Conservation (phyloP, 768 basidiomycete genomes). For the Leccinum incarnatum region DNA sequence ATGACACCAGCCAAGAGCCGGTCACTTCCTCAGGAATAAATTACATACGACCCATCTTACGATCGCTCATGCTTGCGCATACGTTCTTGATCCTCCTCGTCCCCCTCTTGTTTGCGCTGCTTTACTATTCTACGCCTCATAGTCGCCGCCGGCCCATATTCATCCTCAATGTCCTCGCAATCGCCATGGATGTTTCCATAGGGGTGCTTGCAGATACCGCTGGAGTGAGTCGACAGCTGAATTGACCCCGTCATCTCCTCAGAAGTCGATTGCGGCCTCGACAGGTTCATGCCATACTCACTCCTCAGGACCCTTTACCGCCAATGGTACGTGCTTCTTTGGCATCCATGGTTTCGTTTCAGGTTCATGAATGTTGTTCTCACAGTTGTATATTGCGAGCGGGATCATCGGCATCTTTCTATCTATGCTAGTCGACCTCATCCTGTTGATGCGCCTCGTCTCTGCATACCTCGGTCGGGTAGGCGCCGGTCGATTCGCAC, state of each 20-base stretch:
- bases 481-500: conserved; percentile 14
- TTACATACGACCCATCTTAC: neutral
- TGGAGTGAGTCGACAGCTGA: conserved; percentile 13
- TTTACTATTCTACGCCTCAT: conserved; percentile 29
- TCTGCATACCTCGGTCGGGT: conserved; percentile 22
- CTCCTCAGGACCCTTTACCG: conserved; percentile 21
- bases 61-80: conserved; percentile 27
- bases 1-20: neutral
- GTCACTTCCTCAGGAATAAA: neutral
- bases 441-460: conserved; percentile 27
- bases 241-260: neutral
- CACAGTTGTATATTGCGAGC: conserved; percentile 26
- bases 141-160: conserved; percentile 29
- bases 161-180: conserved; percentile 25
- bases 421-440: conserved; percentile 30
- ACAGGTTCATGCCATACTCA: conserved; percentile 30
- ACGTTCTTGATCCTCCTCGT: conserved; percentile 31
- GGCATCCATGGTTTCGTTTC: neutral
- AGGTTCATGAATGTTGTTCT: neutral
- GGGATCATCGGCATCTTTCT: conserved; percentile 30
- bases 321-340: conserved; percentile 11
- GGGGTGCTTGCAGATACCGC: conserved; percentile 22
- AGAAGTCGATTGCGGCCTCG: neutral
- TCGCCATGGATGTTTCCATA: conserved; percentile 21
- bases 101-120: conserved; percentile 29